Evolutionary conservation across 2,329 filamentous ascomycete species (phyloP).

Genomic region (Hysterium pulicare): DNA sequence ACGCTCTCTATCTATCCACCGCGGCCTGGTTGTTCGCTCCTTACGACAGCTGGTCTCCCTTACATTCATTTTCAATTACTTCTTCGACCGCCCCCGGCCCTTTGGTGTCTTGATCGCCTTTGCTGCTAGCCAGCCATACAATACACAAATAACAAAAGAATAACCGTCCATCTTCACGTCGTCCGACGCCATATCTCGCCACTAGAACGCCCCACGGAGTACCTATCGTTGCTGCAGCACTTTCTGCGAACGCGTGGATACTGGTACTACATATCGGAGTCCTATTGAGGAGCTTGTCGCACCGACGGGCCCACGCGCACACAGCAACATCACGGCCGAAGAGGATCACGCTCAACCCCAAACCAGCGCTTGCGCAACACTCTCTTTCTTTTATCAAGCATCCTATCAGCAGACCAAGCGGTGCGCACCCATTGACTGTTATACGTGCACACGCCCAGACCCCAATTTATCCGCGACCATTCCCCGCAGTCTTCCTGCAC

Average conservation of each 20-base stretch:
- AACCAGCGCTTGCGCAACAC: slow-evolving; percentile 1
- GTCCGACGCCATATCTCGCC: not conserved
- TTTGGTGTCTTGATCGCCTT: slow-evolving; percentile 12
- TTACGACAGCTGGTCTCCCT: slow-evolving; percentile 32
- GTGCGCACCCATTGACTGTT: slow-evolving; percentile 11
- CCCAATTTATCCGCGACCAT: slow-evolving; percentile 34
- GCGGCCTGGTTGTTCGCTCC: slow-evolving; percentile 34
- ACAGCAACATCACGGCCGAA: slow-evolving; percentile 12
- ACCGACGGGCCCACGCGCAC: slow-evolving; percentile 23
- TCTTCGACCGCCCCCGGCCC: slow-evolving; percentile 13
- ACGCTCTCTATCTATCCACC: slow-evolving; percentile 6
- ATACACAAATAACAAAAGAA: slow-evolving; percentile 14
- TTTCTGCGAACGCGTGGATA: no score
- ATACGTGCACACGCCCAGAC: no score
- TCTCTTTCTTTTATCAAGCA: not conserved
- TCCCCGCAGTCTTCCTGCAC: slow-evolving; percentile 32
- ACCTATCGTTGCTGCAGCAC: slow-evolving; percentile 13
- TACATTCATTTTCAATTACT: slow-evolving; percentile 33
- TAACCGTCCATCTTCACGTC: not conserved
- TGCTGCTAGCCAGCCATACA: slow-evolving; percentile 29
- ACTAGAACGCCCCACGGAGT: not conserved
- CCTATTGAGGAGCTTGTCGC: slow-evolving; percentile 23
- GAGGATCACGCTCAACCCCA: not conserved
- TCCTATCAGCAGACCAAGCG: not conserved
- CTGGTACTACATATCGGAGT: no score